Evolutionary conservation across 2,329 filamentous ascomycete species (phyloP), one percentile per base, ranked within the genome.

Genomic region (Huntiella savannae): DNA sequence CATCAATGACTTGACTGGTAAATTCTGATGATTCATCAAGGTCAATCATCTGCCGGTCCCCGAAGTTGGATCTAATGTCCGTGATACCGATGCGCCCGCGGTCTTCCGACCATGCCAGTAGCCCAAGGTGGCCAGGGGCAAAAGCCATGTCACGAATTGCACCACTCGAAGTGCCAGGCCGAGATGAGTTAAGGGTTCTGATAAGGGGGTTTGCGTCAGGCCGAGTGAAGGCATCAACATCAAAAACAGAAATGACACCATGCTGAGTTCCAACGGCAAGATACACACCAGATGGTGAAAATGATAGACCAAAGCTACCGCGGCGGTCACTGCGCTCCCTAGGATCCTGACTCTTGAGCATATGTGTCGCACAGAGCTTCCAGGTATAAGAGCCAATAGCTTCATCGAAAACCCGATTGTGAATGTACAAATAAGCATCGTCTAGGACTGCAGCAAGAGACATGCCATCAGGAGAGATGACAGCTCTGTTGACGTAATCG

Each of bases 61-160:
- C 65, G 51, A 84, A 77, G 16, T 77, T 73, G 53, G 67, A 72
- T 28, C 82, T 71, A 43, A 83, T 63, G 59, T 91, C 83, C 4
- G 79, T 79, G 35, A 88, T 67, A 34, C 81, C 83, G 12, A 87
- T 68, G 47, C 77, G 70, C 3, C 79, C 82, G 52, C 82, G 79
- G 55, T 94, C 83, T 60, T 98, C 91, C 6, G 86, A 83, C 87
- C 91, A 96, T 5, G 92, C 82, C 36, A 98, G 66, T 13, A 98
- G 72, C 57, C 95, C 88, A 67, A 80, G 88, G 0, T 87, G 84
- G 1, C 82, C 82, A 1, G 88, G 87, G 4, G 83, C 86, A 58
- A 98, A 98, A 1, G 80, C 72, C 82, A 96, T 92, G 51, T 86
- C 84, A 51, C 91, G 75, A 45, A 96, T 77, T 32, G 88, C 86